Conservation (phyloP, 495 filamentous ascomycete genomes). For the Apodospora peruviana region DNA sequence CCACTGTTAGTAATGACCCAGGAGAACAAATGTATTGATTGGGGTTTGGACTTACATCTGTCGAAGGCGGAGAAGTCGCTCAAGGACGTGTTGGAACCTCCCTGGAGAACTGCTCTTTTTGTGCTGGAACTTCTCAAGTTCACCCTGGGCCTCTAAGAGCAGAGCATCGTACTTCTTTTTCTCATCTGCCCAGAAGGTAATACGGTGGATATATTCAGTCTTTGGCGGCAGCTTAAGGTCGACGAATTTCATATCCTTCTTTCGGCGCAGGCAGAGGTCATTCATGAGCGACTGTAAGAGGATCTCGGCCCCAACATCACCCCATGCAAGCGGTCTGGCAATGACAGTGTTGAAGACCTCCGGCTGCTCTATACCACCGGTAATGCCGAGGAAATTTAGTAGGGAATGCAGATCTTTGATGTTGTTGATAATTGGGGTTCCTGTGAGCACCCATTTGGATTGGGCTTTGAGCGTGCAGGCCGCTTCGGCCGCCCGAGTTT, state of each 20-base stretch:
- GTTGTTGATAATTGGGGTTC: constrained; percentile 75
- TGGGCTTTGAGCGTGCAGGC: constrained; percentile 61
- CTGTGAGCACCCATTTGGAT: constrained; percentile 78
- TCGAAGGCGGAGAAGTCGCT: constrained; percentile 76
- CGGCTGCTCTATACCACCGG: constrained; percentile 69
- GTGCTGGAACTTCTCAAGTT: constrained; percentile 55
- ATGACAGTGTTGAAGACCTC: constrained; percentile 72
- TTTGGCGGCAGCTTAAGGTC: constrained; percentile 75
- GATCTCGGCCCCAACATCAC: constrained; percentile 46
- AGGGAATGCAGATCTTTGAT: constrained; percentile 81
- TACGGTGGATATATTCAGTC: constrained; percentile 72
- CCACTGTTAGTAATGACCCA: constrained; percentile 3
- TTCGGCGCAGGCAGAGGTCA: constrained; percentile 76
- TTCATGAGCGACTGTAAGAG: constrained; percentile 73
- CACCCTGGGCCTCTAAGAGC: constrained; percentile 69
- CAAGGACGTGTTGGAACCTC: constrained; percentile 59
- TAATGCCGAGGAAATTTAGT: constrained; percentile 70
- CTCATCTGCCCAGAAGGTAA: constrained; percentile 73
- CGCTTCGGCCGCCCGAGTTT: constrained; percentile 64
- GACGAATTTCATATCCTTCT: constrained; percentile 87
- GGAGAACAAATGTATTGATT: not conserved
- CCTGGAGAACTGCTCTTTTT: constrained; percentile 32
- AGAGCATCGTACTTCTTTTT: constrained; percentile 75
- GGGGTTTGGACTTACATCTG: constrained; percentile 48
- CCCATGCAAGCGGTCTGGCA: constrained; percentile 61